Conservation (phyloP, 169 alveolate genomes). For the Plasmodium cynomolgi region DNA sequence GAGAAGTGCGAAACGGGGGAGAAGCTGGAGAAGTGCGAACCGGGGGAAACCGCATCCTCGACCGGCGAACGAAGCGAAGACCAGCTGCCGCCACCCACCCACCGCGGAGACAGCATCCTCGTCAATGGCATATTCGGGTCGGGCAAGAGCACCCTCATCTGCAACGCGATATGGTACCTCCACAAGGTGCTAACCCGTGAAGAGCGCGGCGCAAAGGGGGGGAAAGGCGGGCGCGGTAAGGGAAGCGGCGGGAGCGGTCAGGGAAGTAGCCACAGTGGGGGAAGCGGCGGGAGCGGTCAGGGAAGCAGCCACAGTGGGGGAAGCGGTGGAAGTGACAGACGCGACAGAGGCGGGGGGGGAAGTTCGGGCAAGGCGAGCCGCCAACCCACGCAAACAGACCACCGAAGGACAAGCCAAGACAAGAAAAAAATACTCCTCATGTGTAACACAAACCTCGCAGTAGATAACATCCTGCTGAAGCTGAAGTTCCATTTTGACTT, state of each 20-base stretch:
- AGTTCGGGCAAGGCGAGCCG: not conserved
- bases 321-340: too few species aligned
- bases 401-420: not conserved
- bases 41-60: not conserved
- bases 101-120: not conserved
- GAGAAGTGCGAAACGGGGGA: not conserved
- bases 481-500: constrained; percentile 41
- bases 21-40: not conserved
- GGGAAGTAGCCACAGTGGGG: not conserved
- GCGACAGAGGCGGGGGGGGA: too few species aligned
- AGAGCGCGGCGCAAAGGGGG: not conserved
- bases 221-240: not conserved
- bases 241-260: not conserved
- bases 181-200: constrained; percentile 21
- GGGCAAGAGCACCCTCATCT: constrained; percentile 58
- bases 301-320: not conserved
- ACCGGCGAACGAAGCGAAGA: not conserved
- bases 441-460: constrained; percentile 49
- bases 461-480: constrained; percentile 47
- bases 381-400: not conserved
- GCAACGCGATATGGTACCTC: constrained; percentile 13
- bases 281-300: not conserved
- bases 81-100: not conserved
- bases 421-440: constrained; percentile 32
- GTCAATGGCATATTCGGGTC: constrained; percentile 68